Conservation (phyloP, 2,329 filamentous ascomycete genomes). For the Diaporthe nobilis region DNA sequence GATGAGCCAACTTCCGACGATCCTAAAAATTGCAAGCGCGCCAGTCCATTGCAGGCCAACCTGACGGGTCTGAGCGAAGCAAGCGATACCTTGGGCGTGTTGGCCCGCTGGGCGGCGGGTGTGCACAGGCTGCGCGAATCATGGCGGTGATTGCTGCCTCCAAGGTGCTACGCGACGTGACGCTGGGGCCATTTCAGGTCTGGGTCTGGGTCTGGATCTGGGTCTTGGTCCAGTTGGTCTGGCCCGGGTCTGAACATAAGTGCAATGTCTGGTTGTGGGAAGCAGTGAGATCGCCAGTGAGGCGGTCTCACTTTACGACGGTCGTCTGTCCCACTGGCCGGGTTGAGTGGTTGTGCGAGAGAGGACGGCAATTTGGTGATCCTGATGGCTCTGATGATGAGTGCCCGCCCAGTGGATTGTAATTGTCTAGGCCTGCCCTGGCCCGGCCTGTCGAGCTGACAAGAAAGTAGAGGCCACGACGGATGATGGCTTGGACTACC, state of each 20-base stretch:
- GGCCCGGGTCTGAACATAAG: conserved; percentile 12
- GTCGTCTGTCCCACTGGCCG: conserved; percentile 26
- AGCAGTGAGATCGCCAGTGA: conserved; percentile 20
- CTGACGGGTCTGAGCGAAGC: conserved; percentile 22
- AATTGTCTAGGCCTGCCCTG: conserved; percentile 26
- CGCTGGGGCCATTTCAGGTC: conserved; percentile 21
- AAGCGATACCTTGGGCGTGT: neutral
- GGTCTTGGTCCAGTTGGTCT: conserved; percentile 3
- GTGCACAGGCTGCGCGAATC: conserved; percentile 25
- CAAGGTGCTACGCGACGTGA: conserved; percentile 9
- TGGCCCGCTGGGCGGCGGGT: neutral
- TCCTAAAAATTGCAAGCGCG: conserved; percentile 21
- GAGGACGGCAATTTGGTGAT: conserved; percentile 28
- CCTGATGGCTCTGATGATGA: conserved; percentile 25
- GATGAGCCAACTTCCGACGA: conserved; percentile 27
- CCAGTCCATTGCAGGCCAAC: conserved; percentile 17
- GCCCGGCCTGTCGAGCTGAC: neutral
- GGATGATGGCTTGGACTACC: conserved; percentile 27
- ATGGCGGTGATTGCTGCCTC: conserved; percentile 25
- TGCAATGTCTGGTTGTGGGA: conserved; percentile 14
- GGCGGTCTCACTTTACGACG: conserved; percentile 29
- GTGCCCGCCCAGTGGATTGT: conserved; percentile 2
- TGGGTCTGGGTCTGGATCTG: neutral
- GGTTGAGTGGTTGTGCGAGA: neutral
- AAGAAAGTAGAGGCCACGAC: neutral